Percentiles rank a stretch among this genome's conserved stretches.
phyloP scores from a whole-genome alignment of 768 basidiomycete species.

The Collybiopsis luxurians region DNA sequence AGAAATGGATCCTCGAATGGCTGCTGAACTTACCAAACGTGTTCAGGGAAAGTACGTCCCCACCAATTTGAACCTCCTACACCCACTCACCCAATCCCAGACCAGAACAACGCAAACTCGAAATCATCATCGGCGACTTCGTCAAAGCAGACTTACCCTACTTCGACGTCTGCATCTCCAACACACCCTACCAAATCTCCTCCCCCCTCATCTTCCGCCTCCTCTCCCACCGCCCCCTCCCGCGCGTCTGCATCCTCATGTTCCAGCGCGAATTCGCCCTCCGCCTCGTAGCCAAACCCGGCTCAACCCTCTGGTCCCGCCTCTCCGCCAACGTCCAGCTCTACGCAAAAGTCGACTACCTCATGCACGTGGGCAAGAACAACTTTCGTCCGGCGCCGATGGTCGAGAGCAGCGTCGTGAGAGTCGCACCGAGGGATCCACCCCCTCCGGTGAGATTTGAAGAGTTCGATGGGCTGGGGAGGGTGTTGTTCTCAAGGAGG shows the following conservation, averaged over 20 bases:
- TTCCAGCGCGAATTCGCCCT: conserved; percentile 99
- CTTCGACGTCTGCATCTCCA: conserved; percentile 99
- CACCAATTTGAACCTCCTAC: neutral
- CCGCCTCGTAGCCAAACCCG: conserved; percentile 83
- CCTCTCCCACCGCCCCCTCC: conserved; percentile 92
- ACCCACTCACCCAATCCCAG: conserved; percentile 36
- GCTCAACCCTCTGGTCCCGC: conserved; percentile 86
- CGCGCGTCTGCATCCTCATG: conserved; percentile 96
- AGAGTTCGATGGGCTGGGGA: conserved; percentile 93
- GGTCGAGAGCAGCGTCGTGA: conserved; percentile 91
- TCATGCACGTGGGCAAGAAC: conserved; percentile 96
- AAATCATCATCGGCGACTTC: conserved; percentile 96
- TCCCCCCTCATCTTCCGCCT: conserved; percentile 97
- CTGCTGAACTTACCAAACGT: conserved; percentile 93
- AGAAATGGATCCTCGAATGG: conserved; percentile 99
- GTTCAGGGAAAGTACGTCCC: conserved; percentile 93
- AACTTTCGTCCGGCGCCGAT: conserved; percentile 95
- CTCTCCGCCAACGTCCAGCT: conserved; percentile 96
- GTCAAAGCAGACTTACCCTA: conserved; percentile 98
- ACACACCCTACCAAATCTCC: conserved; percentile 99
- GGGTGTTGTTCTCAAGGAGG: conserved; percentile 85
- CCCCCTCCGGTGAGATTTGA: conserved; percentile 95
- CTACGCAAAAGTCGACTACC: conserved; percentile 93
- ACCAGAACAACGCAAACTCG: conserved; percentile 92
- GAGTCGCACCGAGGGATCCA: conserved; percentile 89